Evolutionary conservation across 352 stramenopile species (phyloP).

Genomic region (Phytophthora multivora): DNA sequence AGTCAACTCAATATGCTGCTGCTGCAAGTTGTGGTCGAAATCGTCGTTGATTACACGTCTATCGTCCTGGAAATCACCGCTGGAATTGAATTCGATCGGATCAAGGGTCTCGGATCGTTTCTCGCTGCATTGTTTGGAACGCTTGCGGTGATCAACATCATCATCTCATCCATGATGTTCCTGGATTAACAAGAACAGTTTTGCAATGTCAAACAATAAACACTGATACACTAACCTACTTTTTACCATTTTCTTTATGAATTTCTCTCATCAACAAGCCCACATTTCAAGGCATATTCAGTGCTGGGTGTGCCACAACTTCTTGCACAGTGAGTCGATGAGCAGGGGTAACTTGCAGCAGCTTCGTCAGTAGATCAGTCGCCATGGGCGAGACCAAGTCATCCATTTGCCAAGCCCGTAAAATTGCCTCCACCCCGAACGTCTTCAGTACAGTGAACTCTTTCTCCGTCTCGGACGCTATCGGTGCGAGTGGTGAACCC

Average conservation of each 20-base stretch:
- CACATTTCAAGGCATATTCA: too few relatives aligned
- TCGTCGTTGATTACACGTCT: constrained; percentile 32
- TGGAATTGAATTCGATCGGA: constrained; percentile 33
- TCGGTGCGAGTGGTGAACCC: constrained; percentile 40
- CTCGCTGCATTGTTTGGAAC: constrained; percentile 37
- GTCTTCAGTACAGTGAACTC: neutral
- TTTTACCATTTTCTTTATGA: too few relatives aligned
- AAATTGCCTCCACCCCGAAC: neutral
- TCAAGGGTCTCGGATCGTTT: constrained; percentile 31
- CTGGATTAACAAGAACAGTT: constrained; percentile 14
- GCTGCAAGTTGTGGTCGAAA: constrained; percentile 28
- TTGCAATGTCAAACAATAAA: too few relatives aligned
- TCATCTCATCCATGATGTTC: constrained; percentile 42
- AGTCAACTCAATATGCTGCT: constrained; percentile 21
- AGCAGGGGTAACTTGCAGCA: neutral
- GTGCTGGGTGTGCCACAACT: too few relatives aligned
- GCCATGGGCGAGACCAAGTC: neutral
- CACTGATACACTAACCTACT: too few relatives aligned
- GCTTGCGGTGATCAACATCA: constrained; percentile 39
- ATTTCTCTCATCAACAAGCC: too few relatives aligned
- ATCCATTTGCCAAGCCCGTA: neutral
- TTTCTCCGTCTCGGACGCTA: constrained; percentile 10
- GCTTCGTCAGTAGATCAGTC: neutral
- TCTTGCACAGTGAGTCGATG: too few relatives aligned
- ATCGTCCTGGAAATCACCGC: constrained; percentile 36